Evolutionary conservation across 2,329 filamentous ascomycete genomes (phyloP).

Genomic region (Alternaria ventricosa): DNA sequence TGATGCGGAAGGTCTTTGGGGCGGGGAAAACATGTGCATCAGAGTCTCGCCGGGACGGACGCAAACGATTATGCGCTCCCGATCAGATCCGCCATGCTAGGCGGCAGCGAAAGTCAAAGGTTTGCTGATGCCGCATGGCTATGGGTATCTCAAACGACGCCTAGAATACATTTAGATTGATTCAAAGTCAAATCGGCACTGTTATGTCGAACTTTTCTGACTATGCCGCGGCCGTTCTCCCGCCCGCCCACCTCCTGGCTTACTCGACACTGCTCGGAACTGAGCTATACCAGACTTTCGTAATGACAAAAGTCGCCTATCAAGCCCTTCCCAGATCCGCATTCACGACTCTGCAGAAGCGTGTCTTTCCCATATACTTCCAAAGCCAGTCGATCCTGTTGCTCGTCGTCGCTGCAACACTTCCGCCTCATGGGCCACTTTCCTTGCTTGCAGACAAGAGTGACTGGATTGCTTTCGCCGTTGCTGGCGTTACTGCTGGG

Average conservation of each 20-base stretch:
- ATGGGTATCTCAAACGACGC: no score
- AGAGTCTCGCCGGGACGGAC: neutral
- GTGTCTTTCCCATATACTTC: conserved; percentile 52
- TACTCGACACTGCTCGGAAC: conserved; percentile 52
- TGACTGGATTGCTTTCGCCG: conserved; percentile 34
- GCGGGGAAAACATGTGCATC: neutral
- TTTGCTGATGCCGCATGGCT: neutral
- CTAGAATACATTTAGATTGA: fast-evolving
- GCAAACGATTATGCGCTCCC: neutral
- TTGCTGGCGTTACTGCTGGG: conserved; percentile 40
- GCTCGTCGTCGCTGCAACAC: conserved; percentile 42
- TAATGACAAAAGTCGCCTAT: conserved; percentile 51
- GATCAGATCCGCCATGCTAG: neutral
- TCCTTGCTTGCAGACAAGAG: conserved; percentile 31
- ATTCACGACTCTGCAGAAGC: conserved; percentile 51
- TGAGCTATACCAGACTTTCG: conserved; percentile 50
- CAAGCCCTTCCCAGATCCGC: conserved; percentile 43
- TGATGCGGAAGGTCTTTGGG: neutral
- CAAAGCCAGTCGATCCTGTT: conserved; percentile 46
- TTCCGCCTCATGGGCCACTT: conserved; percentile 41
- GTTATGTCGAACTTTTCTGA: neutral
- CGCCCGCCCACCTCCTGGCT: conserved; percentile 47
- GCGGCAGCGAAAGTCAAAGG: conserved; percentile 8
- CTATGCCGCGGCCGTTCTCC: conserved; percentile 10
- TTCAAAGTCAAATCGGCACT: neutral